These are phyloP conservation scores for Suillus fuscotomentosus DNA, from an alignment of 768 basidiomycete species.

Conservation along the genomic window DNA sequence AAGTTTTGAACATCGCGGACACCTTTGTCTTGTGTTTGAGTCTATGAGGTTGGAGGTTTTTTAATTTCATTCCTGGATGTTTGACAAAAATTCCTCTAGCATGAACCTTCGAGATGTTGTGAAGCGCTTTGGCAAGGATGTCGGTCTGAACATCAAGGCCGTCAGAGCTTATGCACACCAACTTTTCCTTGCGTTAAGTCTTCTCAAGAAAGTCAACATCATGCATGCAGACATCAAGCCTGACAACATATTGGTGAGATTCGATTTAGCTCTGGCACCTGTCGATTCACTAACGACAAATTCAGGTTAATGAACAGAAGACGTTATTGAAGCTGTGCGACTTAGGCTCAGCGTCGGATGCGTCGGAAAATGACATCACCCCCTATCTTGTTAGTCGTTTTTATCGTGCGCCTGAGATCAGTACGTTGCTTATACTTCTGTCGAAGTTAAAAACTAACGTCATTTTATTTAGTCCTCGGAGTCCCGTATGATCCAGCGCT, in stretches of 20 bases:
- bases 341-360: constrained; percentile 94
- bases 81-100: constrained; percentile 39
- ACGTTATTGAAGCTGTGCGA: constrained; percentile 93
- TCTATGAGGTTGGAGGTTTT: constrained; percentile 66
- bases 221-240: constrained; percentile 99
- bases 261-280: constrained; percentile 9
- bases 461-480: constrained; percentile 70
- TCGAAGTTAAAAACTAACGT: constrained; percentile 17
- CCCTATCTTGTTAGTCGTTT: constrained; percentile 97
- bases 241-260: constrained; percentile 89
- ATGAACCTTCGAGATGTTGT: constrained; percentile 99
- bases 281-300: constrained; percentile 14
- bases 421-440: constrained; percentile 45
- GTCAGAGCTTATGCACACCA: constrained; percentile 99
- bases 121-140: constrained; percentile 97
- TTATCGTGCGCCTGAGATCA: constrained; percentile 98
- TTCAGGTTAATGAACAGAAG: constrained; percentile 92
- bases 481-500: constrained; percentile 92
- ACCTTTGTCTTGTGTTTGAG: constrained; percentile 95
- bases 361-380: constrained; percentile 93
- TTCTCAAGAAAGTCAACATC: constrained; percentile 85
- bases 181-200: constrained; percentile 82
- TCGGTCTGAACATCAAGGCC: constrained; percentile 92
- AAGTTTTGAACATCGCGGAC: constrained; percentile 96
- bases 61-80: background rate